Evolutionary conservation across 1,139 yeast genomes (phyloP), one percentile per base, ranked within the genome.

Genomic region (Yamadazyma dendronema): DNA sequence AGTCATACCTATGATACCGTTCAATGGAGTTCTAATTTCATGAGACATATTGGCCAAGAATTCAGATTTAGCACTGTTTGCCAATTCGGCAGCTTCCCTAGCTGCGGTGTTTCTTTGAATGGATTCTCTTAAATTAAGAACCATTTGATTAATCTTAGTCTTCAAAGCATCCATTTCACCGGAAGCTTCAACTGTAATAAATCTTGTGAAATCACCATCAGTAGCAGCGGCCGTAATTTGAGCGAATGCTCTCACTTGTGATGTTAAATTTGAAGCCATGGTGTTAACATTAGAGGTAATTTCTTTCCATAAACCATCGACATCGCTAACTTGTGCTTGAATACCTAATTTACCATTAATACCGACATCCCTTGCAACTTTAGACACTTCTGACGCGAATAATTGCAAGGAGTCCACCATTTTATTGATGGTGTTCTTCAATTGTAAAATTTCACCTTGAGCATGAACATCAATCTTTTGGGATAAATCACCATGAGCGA

Each of bases 91-190:
- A 27, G 95, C 96, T 61, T 87, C 95, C 63, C 95, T 79, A 1
- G 96, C 96, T 7, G 92, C 94, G 0, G 96, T 86, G 55, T 86
- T 87, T 60, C 95, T 79, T 62, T 87, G 95, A 59, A 87, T 86
- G 2, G 94, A 84, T 57, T 87, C 96, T 59, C 95, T 76, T 53
- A 87, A 70, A 55, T 86, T 85, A 48, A 84, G 74, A 57, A 87
- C 95, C 96, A 87, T 87, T 68, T 86, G 95, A 61, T 87, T 87
- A 57, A 87, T 87, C 59, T 87, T 87, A 0, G 95, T 86, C 59
- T 87, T 87, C 56, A 87, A 74, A 0, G 95, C 95, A 61, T 86
- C 95, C 95, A 87, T 87, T 67, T 87, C 96, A 59, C 96, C 96
- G 36, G 83, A 74, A 1, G 95, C 95, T 55, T 87, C 96, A 43